Evolutionary conservation across 768 basidiomycete species (phyloP).

Genomic region (Mrakia gelida): DNA sequence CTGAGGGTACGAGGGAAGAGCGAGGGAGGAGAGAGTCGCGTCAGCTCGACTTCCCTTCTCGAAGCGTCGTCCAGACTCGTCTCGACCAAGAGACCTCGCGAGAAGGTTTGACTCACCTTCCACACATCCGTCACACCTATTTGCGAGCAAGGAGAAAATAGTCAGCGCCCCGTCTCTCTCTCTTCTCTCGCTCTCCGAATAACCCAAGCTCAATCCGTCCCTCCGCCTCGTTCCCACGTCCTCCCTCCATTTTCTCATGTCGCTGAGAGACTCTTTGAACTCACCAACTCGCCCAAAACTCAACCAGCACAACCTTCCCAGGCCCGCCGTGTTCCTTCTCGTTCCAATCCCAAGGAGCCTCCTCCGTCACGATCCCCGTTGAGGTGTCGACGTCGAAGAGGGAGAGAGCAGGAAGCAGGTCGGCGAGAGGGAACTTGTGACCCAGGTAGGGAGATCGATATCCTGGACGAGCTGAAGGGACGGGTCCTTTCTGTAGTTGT

Average conservation of each 20-base stretch:
- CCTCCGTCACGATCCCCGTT: background rate
- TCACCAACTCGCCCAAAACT: conserved; percentile 15
- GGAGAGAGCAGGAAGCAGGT: background rate
- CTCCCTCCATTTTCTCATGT: too few relatives aligned
- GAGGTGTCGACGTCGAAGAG: background rate
- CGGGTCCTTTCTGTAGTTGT: background rate
- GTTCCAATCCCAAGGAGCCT: conserved; percentile 6
- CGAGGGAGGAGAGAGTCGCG: background rate
- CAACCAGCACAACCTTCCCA: background rate
- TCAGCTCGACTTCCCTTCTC: background rate
- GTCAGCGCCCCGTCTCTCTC: too few relatives aligned
- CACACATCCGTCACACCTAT: conserved; percentile 22
- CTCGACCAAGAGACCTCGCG: background rate
- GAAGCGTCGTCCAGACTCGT: background rate
- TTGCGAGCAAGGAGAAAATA: background rate
- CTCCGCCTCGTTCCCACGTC: too few relatives aligned
- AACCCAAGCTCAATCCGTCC: background rate
- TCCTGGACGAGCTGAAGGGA: background rate
- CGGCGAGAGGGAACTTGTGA: conserved; percentile 4
- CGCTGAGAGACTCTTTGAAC: background rate
- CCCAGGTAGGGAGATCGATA: conserved; percentile 8
- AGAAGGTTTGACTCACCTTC: background rate
- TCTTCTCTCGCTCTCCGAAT: background rate
- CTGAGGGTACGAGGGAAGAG: background rate
- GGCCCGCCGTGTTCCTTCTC: conserved; percentile 1